Percentiles rank a stretch among this genome's conserved stretches.
These are phyloP conservation scores for Nicotiana paniculata DNA, from an alignment of 257 asterid genomes.

Conservation along the genomic window DNA sequence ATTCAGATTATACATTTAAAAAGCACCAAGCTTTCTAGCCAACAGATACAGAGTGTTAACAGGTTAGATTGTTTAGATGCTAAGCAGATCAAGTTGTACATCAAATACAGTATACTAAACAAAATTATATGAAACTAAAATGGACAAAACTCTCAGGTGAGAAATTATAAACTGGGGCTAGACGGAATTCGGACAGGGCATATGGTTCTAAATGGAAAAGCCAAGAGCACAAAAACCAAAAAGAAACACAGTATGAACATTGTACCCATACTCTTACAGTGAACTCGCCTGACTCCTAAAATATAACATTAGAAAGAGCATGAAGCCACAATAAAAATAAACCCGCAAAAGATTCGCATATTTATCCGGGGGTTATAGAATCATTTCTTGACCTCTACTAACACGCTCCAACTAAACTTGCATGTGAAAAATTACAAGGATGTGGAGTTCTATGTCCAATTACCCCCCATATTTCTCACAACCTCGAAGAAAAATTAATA, in stretches of 20 bases:
- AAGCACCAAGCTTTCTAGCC: not conserved
- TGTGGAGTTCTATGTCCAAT: not conserved
- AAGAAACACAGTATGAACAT: not conserved
- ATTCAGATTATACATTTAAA: not conserved
- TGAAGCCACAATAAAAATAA: not conserved
- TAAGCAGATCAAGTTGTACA: not conserved
- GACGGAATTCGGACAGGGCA: not conserved
- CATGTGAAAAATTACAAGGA: not conserved
- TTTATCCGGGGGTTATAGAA: not conserved
- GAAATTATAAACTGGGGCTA: not conserved
- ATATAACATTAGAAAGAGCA: not conserved
- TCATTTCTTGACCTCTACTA: not conserved
- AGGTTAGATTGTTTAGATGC: not conserved
- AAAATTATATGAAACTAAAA: not conserved
- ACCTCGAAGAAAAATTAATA: not conserved
- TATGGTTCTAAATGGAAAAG: not conserved
- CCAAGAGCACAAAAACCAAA: not conserved
- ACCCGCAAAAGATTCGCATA: not conserved
- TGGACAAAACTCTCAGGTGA: not conserved
- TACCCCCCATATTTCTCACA: not conserved
- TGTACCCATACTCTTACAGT: not conserved
- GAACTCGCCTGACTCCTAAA: not conserved
- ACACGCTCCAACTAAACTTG: not conserved
- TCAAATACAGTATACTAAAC: not conserved
- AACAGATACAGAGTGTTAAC: not conserved